Evolutionary conservation across 495 filamentous ascomycete species (phyloP).

Genomic region (Aspergillus indologenus): DNA sequence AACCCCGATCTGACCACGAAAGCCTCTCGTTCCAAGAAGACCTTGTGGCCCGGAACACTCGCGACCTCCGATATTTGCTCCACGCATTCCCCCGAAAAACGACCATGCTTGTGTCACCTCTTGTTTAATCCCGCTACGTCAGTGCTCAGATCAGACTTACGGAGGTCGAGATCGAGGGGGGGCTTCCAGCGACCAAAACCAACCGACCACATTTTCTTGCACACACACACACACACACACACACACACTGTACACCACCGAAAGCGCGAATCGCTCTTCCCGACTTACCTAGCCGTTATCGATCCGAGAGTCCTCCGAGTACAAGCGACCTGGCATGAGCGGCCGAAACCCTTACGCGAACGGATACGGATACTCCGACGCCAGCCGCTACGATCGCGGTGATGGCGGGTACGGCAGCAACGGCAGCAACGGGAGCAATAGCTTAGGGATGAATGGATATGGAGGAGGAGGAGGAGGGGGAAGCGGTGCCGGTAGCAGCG

Average conservation of each 20-base stretch:
- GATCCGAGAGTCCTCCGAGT: too few relatives aligned
- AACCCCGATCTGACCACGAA: neutral
- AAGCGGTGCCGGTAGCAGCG: constrained; percentile 9
- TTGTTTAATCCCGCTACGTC: constrained; percentile 15
- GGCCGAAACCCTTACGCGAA: constrained; percentile 41
- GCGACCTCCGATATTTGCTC: neutral
- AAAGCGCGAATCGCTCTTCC: too few relatives aligned
- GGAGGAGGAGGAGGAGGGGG: constrained; percentile 25
- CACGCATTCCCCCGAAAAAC: neutral
- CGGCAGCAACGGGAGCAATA: constrained; percentile 27
- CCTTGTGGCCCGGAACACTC: neutral
- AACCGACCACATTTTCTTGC: too few relatives aligned
- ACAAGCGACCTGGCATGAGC: constrained; percentile 37
- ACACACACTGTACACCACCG: too few relatives aligned
- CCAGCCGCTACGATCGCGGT: constrained; percentile 38
- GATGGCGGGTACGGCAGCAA: constrained; percentile 40
- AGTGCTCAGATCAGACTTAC: constrained; percentile 4
- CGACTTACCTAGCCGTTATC: too few relatives aligned
- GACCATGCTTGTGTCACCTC: constrained; percentile 17
- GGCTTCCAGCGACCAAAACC: neutral
- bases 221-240: too few relatives aligned
- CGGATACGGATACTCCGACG: constrained; percentile 45
- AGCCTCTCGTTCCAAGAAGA: neutral
- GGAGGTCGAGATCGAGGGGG: neutral
- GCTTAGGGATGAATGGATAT: constrained; percentile 35